These are phyloP conservation scores for Breynia disticha DNA, from an alignment of 441 rosid genomes.

Conservation along the genomic window DNA sequence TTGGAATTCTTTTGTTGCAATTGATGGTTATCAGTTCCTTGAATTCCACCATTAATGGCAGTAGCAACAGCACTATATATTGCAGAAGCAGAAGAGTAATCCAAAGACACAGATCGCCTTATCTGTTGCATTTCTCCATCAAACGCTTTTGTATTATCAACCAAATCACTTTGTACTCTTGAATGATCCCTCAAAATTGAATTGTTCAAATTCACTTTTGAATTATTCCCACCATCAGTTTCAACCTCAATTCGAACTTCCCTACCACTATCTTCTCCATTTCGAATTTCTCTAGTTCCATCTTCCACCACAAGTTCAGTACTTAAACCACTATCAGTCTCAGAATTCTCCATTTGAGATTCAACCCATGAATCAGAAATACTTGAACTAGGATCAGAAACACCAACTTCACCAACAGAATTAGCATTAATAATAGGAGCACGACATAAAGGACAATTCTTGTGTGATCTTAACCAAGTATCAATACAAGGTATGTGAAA, in stretches of 20 bases:
- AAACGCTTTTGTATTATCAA: neutral
- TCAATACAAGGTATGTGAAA: constrained; percentile 74
- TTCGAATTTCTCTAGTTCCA: constrained; percentile 16
- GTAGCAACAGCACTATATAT: constrained; percentile 14
- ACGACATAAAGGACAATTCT: constrained; percentile 75
- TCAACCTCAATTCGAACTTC: constrained; percentile 6
- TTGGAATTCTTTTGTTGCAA: constrained; percentile 8
- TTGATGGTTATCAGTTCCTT: constrained; percentile 7
- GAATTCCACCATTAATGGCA: constrained; percentile 10
- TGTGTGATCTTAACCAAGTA: constrained; percentile 72
- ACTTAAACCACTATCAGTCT: constrained; percentile 4
- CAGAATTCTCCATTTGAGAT: constrained; percentile 12
- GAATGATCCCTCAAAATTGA: constrained; percentile 5
- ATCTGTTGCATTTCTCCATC: constrained; percentile 18
- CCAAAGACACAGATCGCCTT: constrained; percentile 49
- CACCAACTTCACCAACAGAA: constrained; percentile 8
- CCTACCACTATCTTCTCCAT: constrained; percentile 5
- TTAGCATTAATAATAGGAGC: constrained; percentile 32
- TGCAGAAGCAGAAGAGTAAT: constrained; percentile 32
- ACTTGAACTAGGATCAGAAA: constrained; percentile 7
- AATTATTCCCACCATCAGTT: neutral
- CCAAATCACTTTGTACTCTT: constrained; percentile 13
- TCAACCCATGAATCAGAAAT: constrained; percentile 20
- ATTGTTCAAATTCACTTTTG: neutral
- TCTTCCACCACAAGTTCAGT: constrained; percentile 6